Evolutionary conservation across 805 yeast species (phyloP).

Genomic region (Myxozyma melibiosi): DNA sequence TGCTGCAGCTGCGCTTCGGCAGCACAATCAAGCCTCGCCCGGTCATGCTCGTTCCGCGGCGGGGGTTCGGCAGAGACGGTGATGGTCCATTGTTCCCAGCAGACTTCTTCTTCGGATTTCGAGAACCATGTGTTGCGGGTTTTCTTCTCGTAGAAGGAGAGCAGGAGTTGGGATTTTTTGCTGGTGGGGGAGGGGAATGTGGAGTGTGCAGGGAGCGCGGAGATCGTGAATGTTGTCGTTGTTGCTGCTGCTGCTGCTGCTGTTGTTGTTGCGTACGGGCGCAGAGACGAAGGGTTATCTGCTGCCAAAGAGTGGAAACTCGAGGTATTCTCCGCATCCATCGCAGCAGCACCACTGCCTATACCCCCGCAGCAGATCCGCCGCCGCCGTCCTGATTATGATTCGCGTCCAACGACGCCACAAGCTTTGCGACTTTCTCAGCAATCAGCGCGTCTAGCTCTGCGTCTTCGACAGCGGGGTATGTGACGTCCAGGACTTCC

Average conservation of each 20-base stretch:
- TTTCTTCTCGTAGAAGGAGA: conserved; percentile 39
- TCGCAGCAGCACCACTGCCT: background rate
- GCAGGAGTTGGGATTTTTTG: conserved; percentile 11
- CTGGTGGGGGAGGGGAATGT: conserved; percentile 4
- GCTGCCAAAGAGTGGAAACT: too few species aligned
- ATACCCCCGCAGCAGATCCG: conserved; percentile 1
- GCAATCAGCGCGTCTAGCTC: conserved; percentile 52
- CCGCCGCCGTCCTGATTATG: conserved; percentile 1
- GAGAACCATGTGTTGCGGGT: conserved; percentile 59
- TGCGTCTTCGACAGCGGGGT: conserved; percentile 53
- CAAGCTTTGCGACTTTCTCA: conserved; percentile 42
- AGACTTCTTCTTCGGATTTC: conserved; percentile 48
- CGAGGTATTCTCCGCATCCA: too few species aligned
- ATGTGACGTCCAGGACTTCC: conserved; percentile 62
- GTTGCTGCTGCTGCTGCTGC: background rate
- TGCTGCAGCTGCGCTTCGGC: conserved; percentile 44
- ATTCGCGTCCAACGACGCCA: conserved; percentile 35
- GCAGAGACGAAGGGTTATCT: too few species aligned
- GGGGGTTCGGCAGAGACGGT: conserved; percentile 51
- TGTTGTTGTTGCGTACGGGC: background rate
- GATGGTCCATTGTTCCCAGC: conserved; percentile 76
- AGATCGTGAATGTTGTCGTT: background rate
- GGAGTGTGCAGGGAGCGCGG: background rate
- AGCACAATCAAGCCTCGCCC: conserved; percentile 8
- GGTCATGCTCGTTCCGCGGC: conserved; percentile 31